Evolutionary conservation across 768 basidiomycete genomes (phyloP).

Genomic region (Lactarius deliciosus): DNA sequence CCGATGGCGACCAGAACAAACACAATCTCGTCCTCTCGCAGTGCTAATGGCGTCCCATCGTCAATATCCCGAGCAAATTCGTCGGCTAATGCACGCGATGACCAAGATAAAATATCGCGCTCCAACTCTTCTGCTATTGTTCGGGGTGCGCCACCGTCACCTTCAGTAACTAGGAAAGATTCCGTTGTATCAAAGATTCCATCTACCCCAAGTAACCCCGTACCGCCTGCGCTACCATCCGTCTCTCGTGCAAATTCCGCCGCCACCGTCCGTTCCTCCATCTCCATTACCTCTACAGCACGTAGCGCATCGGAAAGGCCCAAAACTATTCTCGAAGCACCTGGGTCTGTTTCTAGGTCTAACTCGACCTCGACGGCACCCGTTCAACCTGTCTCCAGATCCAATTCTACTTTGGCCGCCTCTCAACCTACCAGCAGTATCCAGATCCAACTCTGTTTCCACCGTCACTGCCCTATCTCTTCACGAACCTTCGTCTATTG

Average conservation of each 20-base stretch:
- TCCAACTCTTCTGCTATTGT: constrained; percentile 17
- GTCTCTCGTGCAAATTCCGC: constrained; percentile 22
- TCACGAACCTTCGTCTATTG: constrained; percentile 14
- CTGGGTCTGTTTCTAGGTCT: constrained; percentile 9
- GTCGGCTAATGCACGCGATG: constrained; percentile 7
- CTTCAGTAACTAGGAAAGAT: constrained; percentile 6
- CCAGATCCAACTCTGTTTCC: constrained; percentile 16
- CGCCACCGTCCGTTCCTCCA: constrained; percentile 19
- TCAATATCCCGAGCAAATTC: constrained; percentile 18
- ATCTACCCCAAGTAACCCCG: constrained; percentile 7
- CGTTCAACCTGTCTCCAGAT: constrained; percentile 15
- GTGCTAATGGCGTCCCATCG: background rate
- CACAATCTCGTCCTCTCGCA: constrained; percentile 14
- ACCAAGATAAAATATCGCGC: constrained; percentile 11
- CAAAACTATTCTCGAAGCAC: constrained; percentile 11
- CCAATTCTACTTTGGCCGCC: constrained; percentile 15
- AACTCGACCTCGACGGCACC: background rate
- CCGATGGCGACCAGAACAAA: constrained; percentile 8
- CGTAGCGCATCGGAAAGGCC: constrained; percentile 1
- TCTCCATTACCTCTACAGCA: background rate
- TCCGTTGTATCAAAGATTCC: constrained; percentile 9
- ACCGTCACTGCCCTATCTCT: constrained; percentile 25
- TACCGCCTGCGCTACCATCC: constrained; percentile 2
- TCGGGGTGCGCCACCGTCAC: constrained; percentile 5
- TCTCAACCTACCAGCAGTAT: constrained; percentile 5